phyloP scores from a whole-genome alignment of 2,329 filamentous ascomycete species.

The Aspergillus proliferans region DNA sequence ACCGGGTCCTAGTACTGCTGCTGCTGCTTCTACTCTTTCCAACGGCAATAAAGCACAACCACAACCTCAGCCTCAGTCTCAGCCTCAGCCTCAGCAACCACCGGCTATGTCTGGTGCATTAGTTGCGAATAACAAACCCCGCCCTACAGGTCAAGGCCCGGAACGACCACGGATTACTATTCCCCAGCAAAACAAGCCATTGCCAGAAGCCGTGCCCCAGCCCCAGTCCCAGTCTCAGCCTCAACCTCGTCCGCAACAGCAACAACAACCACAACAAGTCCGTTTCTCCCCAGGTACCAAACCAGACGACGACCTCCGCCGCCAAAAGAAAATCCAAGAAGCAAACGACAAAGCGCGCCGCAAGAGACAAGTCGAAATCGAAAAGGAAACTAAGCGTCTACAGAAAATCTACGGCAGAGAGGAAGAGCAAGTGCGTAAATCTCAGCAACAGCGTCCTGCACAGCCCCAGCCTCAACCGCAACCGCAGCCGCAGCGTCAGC shows the following conservation, averaged over 20 bases:
- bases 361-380: slow-evolving; percentile 51
- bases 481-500: slow-evolving; percentile 5
- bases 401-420: slow-evolving; percentile 50
- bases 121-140: background rate
- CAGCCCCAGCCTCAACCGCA: slow-evolving; percentile 10
- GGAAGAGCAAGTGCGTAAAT: slow-evolving; percentile 26
- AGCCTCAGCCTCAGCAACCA: background rate
- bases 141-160: background rate
- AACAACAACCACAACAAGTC: background rate
- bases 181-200: background rate
- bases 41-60: background rate
- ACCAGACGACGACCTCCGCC: slow-evolving; percentile 1
- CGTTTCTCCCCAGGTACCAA: slow-evolving; percentile 5
- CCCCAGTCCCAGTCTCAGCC: slow-evolving; percentile 15
- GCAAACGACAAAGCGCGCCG: slow-evolving; percentile 49
- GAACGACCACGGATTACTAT: background rate
- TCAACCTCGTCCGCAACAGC: background rate
- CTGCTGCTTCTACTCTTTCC: background rate
- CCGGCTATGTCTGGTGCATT: background rate
- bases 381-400: slow-evolving; percentile 73
- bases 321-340: slow-evolving; percentile 42
- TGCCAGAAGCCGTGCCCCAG: slow-evolving; percentile 16
- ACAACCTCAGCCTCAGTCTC: background rate
- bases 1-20: background rate
- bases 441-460: background rate